Conservation (phyloP, 352 stramenopile species). For the Saprolegnia parasitica region DNA sequence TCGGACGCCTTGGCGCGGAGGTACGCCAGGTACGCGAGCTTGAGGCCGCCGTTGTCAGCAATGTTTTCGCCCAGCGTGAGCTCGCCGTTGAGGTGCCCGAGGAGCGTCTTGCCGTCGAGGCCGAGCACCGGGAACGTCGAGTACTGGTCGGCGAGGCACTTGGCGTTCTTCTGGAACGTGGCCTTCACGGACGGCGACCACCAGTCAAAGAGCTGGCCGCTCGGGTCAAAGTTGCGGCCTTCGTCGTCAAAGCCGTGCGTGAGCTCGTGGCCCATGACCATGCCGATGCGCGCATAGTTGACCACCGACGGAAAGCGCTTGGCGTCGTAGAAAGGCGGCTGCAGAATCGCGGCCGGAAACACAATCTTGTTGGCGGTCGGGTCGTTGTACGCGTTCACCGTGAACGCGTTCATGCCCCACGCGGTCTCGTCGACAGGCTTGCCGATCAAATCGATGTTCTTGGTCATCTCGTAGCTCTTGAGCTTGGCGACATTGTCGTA, state of each 20-base stretch:
- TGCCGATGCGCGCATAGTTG: constrained; percentile 90
- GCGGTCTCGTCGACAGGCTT: constrained; percentile 47
- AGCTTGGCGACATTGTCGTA: constrained; percentile 53
- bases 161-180: constrained; percentile 47
- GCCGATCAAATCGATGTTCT: constrained; percentile 37
- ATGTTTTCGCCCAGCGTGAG: constrained; percentile 92
- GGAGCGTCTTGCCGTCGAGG: constrained; percentile 34
- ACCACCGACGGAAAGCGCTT: constrained; percentile 75
- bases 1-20: constrained; percentile 43
- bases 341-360: constrained; percentile 91
- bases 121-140: constrained; percentile 46
- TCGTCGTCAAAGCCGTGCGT: constrained; percentile 93
- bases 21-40: constrained; percentile 79
- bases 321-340: constrained; percentile 80
- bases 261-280: constrained; percentile 92
- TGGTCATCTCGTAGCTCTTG: constrained; percentile 34
- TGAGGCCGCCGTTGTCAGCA: constrained; percentile 85
- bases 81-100: constrained; percentile 81
- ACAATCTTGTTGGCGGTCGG: constrained; percentile 85
- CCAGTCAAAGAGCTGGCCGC: constrained; percentile 88
- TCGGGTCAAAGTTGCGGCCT: constrained; percentile 78
- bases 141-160: constrained; percentile 61
- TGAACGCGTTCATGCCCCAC: constrained; percentile 90
- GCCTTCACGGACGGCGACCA: constrained; percentile 66
- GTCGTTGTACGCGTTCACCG: constrained; percentile 85